Evolutionary conservation across 805 yeast species (phyloP), one percentile per base, ranked within the genome.

Genomic region (Lipomyces japonicus): DNA sequence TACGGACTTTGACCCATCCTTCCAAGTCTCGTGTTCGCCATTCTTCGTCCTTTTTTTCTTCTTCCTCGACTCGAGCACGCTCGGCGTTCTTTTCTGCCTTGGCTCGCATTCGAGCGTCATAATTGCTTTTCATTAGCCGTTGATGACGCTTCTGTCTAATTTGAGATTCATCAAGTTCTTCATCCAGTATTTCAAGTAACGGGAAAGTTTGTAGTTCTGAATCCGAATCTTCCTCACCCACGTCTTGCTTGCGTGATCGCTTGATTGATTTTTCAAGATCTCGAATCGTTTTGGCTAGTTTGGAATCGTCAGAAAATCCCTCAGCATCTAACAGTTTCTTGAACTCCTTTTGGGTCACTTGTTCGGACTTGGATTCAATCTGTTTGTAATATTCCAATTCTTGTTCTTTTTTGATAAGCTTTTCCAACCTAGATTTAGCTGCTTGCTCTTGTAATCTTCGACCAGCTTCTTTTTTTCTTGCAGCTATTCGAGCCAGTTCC

Each of bases 381-480:
- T 77, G 76, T 1, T 78, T 70, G 61, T 82, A 88, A 65, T 90
- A 88, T 41, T 76, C 82, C 56, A 73, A 78, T 62, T 91, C 96
- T 58, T 84, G 81, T 59, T 89, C 89, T 58, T 86, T 84, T 65
- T 88, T 88, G 14, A 79, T 73, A 40, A 87, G 68, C 62, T 86
- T 89, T 64, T 91, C 96, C 7, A 81, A 66, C 48, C 98, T 73
- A 58, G 82, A 83, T 62, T 82, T 84, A 60, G 84, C 89, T 0
- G 97, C 97, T 67, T 89, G 96, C 62, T 87, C 95, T 68, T 93
- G 97, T 54, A 95, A 73, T 57, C 95, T 75, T 56, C 83, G 78
- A 6, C 97, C 97, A 55, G 84, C 85, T 63, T 89, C 96, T 60
- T 78, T 77, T 53, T 95, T 76, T 63, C 84, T 82, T 58, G 84